Evolutionary conservation across 331 rosid genomes (phyloP).

Genomic region (Malus hybrid): DNA sequence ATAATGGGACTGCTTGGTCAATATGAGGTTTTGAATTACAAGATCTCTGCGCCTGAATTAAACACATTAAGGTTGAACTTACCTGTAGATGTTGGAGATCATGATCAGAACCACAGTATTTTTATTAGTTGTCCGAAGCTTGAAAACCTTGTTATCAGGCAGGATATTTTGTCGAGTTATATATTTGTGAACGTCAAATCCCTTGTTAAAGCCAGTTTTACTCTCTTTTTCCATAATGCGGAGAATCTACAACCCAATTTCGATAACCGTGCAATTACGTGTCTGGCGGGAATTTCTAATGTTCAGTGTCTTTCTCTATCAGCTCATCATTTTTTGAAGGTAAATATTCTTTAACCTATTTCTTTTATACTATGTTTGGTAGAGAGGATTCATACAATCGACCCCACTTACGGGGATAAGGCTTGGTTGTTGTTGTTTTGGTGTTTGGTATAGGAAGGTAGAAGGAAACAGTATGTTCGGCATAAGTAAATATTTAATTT

Average conservation of each 20-base stretch:
- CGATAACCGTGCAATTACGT: not conserved
- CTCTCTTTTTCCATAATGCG: not conserved
- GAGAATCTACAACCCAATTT: too few species aligned
- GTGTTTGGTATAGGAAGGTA: too few species aligned
- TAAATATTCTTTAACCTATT: not conserved
- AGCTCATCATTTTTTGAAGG: not conserved
- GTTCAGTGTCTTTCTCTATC: not conserved
- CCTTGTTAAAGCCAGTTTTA: not conserved
- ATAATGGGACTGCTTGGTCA: not conserved
- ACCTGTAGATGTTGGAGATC: not conserved
- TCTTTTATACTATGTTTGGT: not conserved
- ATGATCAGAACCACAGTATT: not conserved
- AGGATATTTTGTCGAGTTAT: not conserved
- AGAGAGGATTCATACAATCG: too few species aligned
- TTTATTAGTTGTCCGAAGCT: not conserved
- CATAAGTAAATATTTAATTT: too few species aligned
- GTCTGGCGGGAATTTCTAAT: not conserved
- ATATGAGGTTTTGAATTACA: constrained; percentile 1
- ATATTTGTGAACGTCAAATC: not conserved
- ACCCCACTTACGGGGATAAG: too few species aligned
- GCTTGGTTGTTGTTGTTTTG: too few species aligned
- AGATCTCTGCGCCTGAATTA: not conserved
- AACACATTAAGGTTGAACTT: not conserved
- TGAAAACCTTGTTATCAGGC: not conserved
- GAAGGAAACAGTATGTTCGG: too few species aligned